Evolutionary conservation across 495 filamentous ascomycete species (phyloP).

Genomic region (Penicillium atrosanguineum): DNA sequence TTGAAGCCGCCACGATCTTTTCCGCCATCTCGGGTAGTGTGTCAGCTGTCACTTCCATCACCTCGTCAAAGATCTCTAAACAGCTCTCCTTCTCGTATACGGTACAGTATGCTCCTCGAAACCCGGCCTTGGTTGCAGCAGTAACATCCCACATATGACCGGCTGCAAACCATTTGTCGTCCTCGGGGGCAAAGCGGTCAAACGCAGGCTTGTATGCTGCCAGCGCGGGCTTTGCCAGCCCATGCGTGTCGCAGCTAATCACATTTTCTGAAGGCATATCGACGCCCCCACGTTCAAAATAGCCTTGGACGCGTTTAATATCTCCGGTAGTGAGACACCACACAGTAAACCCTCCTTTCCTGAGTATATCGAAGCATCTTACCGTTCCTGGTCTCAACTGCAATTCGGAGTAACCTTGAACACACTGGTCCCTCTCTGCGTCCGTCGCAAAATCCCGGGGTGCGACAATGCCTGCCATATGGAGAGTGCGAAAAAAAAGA

Average conservation of each 20-base stretch:
- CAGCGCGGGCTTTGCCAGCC: conserved; percentile 33
- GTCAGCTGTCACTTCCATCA: conserved; percentile 31
- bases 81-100: conserved; percentile 35
- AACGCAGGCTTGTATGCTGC: conserved; percentile 27
- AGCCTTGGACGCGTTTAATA: conserved; percentile 33
- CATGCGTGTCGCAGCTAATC: conserved; percentile 33
- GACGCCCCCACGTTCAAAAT: conserved; percentile 33
- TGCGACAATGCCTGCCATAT: conserved; percentile 33
- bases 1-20: conserved; percentile 23
- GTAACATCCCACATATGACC: conserved; percentile 45
- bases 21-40: conserved; percentile 29
- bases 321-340: conserved; percentile 46
- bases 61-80: conserved; percentile 25
- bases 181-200: conserved; percentile 8
- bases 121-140: conserved; percentile 30
- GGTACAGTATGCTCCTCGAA: conserved; percentile 33
- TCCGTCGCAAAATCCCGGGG: conserved; percentile 38
- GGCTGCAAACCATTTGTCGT: conserved; percentile 35
- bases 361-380: conserved; percentile 31
- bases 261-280: conserved; percentile 42
- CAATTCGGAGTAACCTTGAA: conserved; percentile 30
- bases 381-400: conserved; percentile 25
- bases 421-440: conserved; percentile 27
- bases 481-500: conserved; percentile 41
- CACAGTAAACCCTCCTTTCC: conserved; percentile 35